A percentile compares a stretch with the other conserved stretches of the same genome.
These are phyloP conservation scores for Saraca asoca DNA, from an alignment of 331 rosid genomes.

Conservation along the genomic window DNA sequence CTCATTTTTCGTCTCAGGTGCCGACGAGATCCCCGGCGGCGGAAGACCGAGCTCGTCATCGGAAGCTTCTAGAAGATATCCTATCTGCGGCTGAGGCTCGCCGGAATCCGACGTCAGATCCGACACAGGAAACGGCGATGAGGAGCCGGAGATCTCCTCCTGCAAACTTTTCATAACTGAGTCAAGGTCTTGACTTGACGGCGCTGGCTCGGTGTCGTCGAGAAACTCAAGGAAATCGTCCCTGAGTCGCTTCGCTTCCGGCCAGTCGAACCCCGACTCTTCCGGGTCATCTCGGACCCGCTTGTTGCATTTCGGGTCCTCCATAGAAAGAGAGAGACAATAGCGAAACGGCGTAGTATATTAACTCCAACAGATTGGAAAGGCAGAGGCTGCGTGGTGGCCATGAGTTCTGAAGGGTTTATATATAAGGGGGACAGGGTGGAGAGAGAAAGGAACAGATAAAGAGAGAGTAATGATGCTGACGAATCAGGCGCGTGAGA, in stretches of 20 bases:
- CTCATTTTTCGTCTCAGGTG: conserved; percentile 30
- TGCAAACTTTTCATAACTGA: conserved; percentile 72
- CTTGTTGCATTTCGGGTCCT: conserved; percentile 41
- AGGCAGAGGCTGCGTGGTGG: conserved; percentile 5
- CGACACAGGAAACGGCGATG: conserved; percentile 39
- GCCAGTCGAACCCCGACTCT: conserved; percentile 55
- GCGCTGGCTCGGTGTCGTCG: conserved; percentile 57
- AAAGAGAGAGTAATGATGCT: conserved; percentile 45
- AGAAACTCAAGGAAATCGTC: conserved; percentile 70
- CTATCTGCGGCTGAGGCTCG: conserved; percentile 69
- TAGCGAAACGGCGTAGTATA: conserved; percentile 25
- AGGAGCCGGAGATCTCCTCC: conserved; percentile 63
- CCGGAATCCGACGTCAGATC: conserved; percentile 59
- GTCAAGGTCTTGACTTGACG: conserved; percentile 67
- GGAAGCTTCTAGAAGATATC: conserved; percentile 72
- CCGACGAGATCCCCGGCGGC: conserved; percentile 41
- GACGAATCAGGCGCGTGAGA: conserved; percentile 77
- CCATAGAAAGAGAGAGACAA: conserved; percentile 40
- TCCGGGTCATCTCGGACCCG: conserved; percentile 60
- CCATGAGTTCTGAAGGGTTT: conserved; percentile 9
- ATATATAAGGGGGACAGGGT: conserved; percentile 69
- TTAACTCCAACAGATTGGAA: background rate
- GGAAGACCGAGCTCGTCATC: conserved; percentile 84
- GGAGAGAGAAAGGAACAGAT: conserved; percentile 41
- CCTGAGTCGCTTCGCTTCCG: conserved; percentile 64